Conservation (phyloP, 768 basidiomycete genomes). For the Daedaleopsis sinensis region DNA sequence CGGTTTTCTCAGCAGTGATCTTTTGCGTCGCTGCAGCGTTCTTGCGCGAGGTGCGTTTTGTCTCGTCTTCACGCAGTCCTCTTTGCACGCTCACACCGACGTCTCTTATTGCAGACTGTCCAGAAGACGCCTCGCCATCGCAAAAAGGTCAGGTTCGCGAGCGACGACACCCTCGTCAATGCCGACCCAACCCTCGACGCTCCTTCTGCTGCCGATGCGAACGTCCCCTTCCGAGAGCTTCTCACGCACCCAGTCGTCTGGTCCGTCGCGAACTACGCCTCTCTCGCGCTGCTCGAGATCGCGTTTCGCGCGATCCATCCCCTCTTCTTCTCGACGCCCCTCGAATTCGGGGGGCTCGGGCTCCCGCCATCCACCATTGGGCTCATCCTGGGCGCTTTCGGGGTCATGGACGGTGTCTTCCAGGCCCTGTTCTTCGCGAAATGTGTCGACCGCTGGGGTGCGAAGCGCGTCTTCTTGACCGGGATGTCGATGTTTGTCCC, state of each 20-base stretch:
- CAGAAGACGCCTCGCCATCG: conserved; percentile 10
- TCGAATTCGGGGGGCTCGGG: conserved; percentile 41
- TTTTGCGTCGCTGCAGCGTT: conserved; percentile 30
- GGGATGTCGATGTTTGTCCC: conserved; percentile 32
- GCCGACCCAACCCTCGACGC: neutral
- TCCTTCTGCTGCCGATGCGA: neutral
- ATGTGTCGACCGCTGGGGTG: conserved; percentile 39
- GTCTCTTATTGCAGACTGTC: conserved; percentile 24
- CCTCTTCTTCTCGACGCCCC: conserved; percentile 43
- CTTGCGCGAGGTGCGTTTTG: conserved; percentile 35
- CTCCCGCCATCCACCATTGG: conserved; percentile 43
- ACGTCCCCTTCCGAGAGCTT: conserved; percentile 26
- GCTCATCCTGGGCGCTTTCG: conserved; percentile 37
- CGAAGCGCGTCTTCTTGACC: conserved; percentile 32
- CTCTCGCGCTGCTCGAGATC: conserved; percentile 42
- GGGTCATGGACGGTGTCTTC: conserved; percentile 40
- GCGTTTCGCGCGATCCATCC: conserved; percentile 40
- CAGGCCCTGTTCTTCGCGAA: conserved; percentile 43
- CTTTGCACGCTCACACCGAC: neutral
- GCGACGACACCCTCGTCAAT: neutral
- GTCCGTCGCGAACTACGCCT: conserved; percentile 37
- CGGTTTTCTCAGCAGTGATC: conserved; percentile 30
- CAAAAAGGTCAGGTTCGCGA: conserved; percentile 14
- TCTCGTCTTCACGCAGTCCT: neutral
- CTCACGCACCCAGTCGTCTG: conserved; percentile 36